These are phyloP conservation scores for Cajanus cajan DNA, from an alignment of 306 rosid species.

Conservation along the genomic window DNA sequence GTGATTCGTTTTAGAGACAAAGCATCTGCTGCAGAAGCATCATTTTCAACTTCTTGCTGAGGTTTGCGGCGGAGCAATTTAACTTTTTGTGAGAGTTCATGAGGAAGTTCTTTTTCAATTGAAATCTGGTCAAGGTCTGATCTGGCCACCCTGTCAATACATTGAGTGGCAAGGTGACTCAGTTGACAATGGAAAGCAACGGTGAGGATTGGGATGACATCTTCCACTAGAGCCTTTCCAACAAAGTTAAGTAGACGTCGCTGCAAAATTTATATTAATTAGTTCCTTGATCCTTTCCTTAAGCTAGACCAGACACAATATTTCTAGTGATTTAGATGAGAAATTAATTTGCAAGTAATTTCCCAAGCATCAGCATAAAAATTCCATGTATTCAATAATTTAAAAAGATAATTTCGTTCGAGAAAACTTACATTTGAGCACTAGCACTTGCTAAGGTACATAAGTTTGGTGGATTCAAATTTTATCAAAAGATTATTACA, in stretches of 20 bases:
- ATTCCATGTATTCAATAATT: constrained; percentile 12
- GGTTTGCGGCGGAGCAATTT: constrained; percentile 44
- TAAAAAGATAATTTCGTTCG: not conserved
- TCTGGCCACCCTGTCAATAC: constrained; percentile 71
- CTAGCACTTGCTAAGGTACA: not conserved
- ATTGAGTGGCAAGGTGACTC: constrained; percentile 56
- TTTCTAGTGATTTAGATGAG: constrained; percentile 12
- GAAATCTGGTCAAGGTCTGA: constrained; percentile 72
- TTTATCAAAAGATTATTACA: not conserved
- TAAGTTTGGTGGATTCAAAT: not conserved
- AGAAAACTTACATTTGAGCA: not conserved
- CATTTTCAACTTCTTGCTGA: constrained; percentile 45
- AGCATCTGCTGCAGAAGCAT: constrained; percentile 36
- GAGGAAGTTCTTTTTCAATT: constrained; percentile 78
- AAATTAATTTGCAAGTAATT: not conserved
- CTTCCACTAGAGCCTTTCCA: constrained; percentile 83
- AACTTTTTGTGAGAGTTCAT: constrained; percentile 52
- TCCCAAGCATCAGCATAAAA: constrained; percentile 9
- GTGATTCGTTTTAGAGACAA: constrained; percentile 59
- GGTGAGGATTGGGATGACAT: constrained; percentile 69
- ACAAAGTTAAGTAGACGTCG: constrained; percentile 78
- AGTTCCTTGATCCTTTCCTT: constrained; percentile 24
- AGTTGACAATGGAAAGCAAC: constrained; percentile 75
- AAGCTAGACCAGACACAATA: constrained; percentile 12
- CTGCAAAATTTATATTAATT: constrained; percentile 52